Conservation (phyloP, 768 basidiomycete species). For the Termitomyces sp. region DNA sequence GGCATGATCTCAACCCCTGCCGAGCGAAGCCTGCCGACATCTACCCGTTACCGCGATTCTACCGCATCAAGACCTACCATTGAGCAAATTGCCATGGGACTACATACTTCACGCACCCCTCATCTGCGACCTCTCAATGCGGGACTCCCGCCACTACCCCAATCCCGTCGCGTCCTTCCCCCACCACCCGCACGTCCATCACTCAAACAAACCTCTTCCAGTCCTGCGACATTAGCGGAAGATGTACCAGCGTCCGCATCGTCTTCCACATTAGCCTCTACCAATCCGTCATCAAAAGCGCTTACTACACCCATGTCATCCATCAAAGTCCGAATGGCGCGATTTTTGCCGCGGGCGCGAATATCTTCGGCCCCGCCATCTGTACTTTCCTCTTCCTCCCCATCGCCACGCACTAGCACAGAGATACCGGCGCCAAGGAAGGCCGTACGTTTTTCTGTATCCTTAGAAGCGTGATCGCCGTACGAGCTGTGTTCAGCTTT, state of each 20-base stretch:
- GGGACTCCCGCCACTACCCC: constrained; percentile 22
- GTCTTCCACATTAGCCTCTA: constrained; percentile 43
- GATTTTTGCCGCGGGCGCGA: constrained; percentile 40
- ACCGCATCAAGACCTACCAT: constrained; percentile 51
- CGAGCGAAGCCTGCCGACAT: constrained; percentile 24
- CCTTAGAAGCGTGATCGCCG: constrained; percentile 8
- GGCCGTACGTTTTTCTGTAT: constrained; percentile 51
- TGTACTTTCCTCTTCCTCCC: constrained; percentile 22
- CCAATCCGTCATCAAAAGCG: constrained; percentile 22
- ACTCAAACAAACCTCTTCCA: constrained; percentile 47
- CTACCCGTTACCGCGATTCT: constrained; percentile 32
- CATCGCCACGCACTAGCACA: constrained; percentile 34
- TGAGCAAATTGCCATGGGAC: constrained; percentile 77
- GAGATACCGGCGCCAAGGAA: constrained; percentile 40
- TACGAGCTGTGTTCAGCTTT: neutral
- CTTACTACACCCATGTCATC: constrained; percentile 13
- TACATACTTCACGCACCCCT: constrained; percentile 72
- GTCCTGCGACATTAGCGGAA: constrained; percentile 27
- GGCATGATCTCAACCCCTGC: constrained; percentile 39
- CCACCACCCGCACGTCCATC: constrained; percentile 62
- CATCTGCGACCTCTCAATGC: constrained; percentile 47
- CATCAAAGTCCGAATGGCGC: constrained; percentile 43
- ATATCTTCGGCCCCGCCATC: constrained; percentile 34
- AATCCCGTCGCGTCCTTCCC: constrained; percentile 30
- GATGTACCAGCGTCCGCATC: constrained; percentile 40